Evolutionary conservation across 2,329 filamentous ascomycete genomes (phyloP).

Genomic region (Talaromyces amestolkiae): DNA sequence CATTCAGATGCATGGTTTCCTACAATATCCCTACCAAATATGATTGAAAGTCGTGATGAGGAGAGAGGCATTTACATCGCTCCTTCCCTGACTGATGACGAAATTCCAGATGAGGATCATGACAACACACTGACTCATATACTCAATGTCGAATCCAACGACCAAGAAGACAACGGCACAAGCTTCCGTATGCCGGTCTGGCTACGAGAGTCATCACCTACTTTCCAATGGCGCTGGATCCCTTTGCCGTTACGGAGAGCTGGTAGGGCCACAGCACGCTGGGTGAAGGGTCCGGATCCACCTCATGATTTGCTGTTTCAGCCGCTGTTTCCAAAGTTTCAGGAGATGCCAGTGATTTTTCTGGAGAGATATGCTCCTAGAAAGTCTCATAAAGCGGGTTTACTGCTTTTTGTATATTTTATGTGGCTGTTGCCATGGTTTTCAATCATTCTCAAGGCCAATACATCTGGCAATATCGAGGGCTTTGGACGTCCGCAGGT

Average conservation of each 20-base stretch:
- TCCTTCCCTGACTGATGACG: slow-evolving; percentile 18
- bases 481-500: slow-evolving; percentile 48
- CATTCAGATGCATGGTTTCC: slow-evolving; percentile 4
- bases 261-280: slow-evolving; percentile 42
- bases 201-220: slow-evolving; percentile 48
- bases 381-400: slow-evolving; percentile 43
- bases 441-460: slow-evolving; percentile 45
- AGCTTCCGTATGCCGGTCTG: slow-evolving; percentile 43
- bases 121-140: slow-evolving; percentile 1
- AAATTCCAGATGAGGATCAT: slow-evolving; percentile 2
- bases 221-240: slow-evolving; percentile 50
- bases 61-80: slow-evolving; percentile 15
- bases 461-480: slow-evolving; percentile 48
- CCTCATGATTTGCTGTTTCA: slow-evolving; percentile 46
- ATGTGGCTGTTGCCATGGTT: slow-evolving; percentile 50
- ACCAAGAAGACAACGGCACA: not conserved
- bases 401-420: slow-evolving; percentile 45
- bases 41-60: slow-evolving; percentile 19
- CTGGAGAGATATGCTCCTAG: slow-evolving; percentile 47
- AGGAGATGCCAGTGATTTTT: slow-evolving; percentile 46
- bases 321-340: slow-evolving; percentile 47
- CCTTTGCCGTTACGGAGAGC: slow-evolving; percentile 46
- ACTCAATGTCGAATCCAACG: slow-evolving; percentile 12
- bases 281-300: slow-evolving; percentile 50
- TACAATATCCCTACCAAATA: not conserved